A percentile compares a stretch with the other conserved stretches of the same genome.
These are phyloP conservation scores for Tausonia pullulans DNA, from an alignment of 1,284 basidiomycete genomes.

Conservation along the genomic window DNA sequence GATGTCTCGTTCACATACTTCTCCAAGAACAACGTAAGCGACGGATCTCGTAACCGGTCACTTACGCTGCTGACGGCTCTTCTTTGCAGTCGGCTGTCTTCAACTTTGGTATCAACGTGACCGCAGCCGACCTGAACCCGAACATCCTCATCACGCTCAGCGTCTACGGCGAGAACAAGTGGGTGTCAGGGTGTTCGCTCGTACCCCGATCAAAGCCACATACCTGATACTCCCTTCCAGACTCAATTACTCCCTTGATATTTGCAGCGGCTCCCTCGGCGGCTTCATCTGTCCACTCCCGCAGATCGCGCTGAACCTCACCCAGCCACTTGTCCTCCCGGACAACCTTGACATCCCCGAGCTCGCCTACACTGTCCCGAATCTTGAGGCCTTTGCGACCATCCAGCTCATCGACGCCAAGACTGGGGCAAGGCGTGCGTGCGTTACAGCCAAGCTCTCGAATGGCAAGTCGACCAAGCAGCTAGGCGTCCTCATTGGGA, in stretches of 20 bases:
- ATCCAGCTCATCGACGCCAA: conserved; percentile 58
- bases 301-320: conserved; percentile 40
- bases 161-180: conserved; percentile 62
- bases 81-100: conserved; percentile 24
- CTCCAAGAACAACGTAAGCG: too few relatives aligned
- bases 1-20: too few relatives aligned
- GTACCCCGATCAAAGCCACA: too few relatives aligned
- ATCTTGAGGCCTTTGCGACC: conserved; percentile 81
- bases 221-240: too few relatives aligned
- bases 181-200: conserved; percentile 25
- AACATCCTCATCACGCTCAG: conserved; percentile 66
- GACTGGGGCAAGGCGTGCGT: conserved; percentile 64
- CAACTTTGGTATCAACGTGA: conserved; percentile 27
- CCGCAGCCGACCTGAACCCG: conserved; percentile 58
- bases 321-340: not conserved
- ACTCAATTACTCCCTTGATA: conserved; percentile 52
- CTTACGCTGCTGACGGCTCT: too few relatives aligned
- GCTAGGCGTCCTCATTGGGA: conserved; percentile 62
- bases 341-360: conserved; percentile 45
- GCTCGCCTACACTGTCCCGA: conserved; percentile 78
- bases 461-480: conserved; percentile 80
- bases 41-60: too few relatives aligned
- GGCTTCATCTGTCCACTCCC: conserved; percentile 82
- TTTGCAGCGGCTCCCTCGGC: conserved; percentile 55
- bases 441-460: conserved; percentile 78